Evolutionary conservation across 2,329 filamentous ascomycete genomes (phyloP), one percentile per base, ranked within the genome.

Genomic region (Neofusicoccum sp.): DNA sequence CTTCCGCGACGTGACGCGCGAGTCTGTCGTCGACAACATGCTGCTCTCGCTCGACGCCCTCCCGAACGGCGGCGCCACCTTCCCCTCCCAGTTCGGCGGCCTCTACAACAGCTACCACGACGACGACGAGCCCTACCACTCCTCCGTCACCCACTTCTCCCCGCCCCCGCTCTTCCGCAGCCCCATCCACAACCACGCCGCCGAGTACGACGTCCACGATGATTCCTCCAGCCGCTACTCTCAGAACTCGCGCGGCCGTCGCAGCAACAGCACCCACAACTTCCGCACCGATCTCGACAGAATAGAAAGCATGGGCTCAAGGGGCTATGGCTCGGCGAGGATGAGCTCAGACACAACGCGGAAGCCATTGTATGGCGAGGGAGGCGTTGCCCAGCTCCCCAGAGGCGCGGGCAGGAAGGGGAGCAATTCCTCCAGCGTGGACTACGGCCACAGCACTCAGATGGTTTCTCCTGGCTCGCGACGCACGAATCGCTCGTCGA

Each of bases 21-120:
- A 96, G 71, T 97, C 93, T 36, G 87, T 99, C 66, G 91, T 99
- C 62, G 89, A 95, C 75, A 96, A 97, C 75, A 95, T 99, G 89
- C 86, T 98, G 63, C 82, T 95, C 65, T 96, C 93, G 41, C 87
- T 99, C 65, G 93, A 96, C 76, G 89, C 93, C 74, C 69, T 75
- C 51, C 65, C 71, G 1, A 88, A 84, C 20, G 81, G 67, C 36
- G 64, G 71, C 2, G 67, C 61, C 61, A 63, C 70, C 11, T 70
- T 74, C 38, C 72, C 72, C 3, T 58, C 61, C 48, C 63, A 63
- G 16, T 62, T 66, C 31, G 63, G 65, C 30, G 62, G 64, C n/a
- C 65, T 68, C 24, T 69, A 77, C 64, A 75, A 76, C 24, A 72
- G 71, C 51, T 76, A 77, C 41, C 68, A 70, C 62, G 73, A 76